These are phyloP conservation scores for Quillaja saponaria DNA, from an alignment of 306 rosid species.

Conservation along the genomic window DNA sequence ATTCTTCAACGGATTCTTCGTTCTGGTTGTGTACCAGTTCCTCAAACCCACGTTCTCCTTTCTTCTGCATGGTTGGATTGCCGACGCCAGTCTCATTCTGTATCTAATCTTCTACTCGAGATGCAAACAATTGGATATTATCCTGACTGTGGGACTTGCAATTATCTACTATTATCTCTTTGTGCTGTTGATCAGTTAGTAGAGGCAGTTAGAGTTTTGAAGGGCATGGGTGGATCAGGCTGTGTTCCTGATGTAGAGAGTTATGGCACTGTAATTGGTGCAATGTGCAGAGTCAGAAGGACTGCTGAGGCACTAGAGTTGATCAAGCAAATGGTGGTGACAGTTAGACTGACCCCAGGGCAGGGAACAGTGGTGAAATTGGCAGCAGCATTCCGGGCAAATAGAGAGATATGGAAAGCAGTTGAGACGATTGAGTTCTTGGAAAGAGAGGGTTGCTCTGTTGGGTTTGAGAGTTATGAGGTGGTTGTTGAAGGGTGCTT, in stretches of 20 bases:
- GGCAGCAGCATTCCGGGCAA: slow-evolving; percentile 53
- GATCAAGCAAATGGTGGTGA: slow-evolving; percentile 52
- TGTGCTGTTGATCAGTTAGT: slow-evolving; percentile 49
- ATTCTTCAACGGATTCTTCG: slow-evolving; percentile 53
- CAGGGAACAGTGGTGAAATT: slow-evolving; percentile 50
- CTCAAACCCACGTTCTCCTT: slow-evolving; percentile 65
- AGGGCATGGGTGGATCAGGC: slow-evolving; percentile 72
- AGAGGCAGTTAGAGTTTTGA: slow-evolving; percentile 53
- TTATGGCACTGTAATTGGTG: slow-evolving; percentile 54
- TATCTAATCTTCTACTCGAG: slow-evolving; percentile 51
- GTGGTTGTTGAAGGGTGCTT: slow-evolving; percentile 68
- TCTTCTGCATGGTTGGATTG: slow-evolving; percentile 63
- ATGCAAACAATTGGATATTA: slow-evolving; percentile 69
- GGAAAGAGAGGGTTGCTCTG: slow-evolving; percentile 48
- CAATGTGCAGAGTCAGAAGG: slow-evolving; percentile 57
- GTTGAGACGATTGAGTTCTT: slow-evolving; percentile 62
- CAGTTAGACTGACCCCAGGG: slow-evolving; percentile 46
- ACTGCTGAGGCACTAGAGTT: slow-evolving; percentile 51
- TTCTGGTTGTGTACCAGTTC: slow-evolving; percentile 69
- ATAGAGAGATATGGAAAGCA: slow-evolving; percentile 66
- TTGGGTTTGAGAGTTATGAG: slow-evolving; percentile 81
- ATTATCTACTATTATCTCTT: slow-evolving; percentile 62
- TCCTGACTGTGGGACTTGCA: slow-evolving; percentile 63
- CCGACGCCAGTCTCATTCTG: slow-evolving; percentile 39
- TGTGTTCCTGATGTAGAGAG: slow-evolving; percentile 72